Evolutionary conservation across 768 basidiomycete species (phyloP), one percentile per base, ranked within the genome.

Genomic region (Suillus paluster): DNA sequence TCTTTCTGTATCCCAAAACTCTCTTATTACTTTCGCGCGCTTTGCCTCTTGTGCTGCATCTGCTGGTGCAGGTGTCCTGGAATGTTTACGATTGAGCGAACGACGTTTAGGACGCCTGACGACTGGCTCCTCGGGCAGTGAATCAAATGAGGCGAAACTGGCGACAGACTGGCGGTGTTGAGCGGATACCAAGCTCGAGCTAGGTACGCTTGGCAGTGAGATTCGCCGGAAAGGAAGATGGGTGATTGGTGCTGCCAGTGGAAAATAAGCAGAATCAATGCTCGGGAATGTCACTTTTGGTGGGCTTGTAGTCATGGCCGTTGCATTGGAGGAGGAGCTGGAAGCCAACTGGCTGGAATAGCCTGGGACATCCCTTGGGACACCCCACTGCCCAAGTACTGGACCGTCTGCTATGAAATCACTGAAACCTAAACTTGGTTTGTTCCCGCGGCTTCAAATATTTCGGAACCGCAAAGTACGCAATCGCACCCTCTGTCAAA

Each of bases 1-100:
- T 67, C 81, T 85, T 76, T 95, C 94, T 0, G 93, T 94, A 60
- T 90, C 86, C 66, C 86, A 87, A 65, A 95, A 89, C 71, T 95
- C 94, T 48, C 85, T 80, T n/a, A 94, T 80, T 41, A 95, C 81
- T 73, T 86, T 91, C 49, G 82, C 75, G 54, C 89, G 79, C 71
- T 89, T 94, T 44, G 75, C 75, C 49, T 83, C 79, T 53, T 75
- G 77, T 52, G 81, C 79, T 54, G 85, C 81, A 67, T 86, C 80
- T 1, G 77, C 66, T 14, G 80, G 81, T 61, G 75, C 9, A 14
- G 27, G 36, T 59, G 14, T n/a, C 50, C 55, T 50, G n/a, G 50
- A 57, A 17, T 34, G 33, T 41, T 25, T 58, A 12, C 63, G 69
- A 36, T 74, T 75, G 17, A 74, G 69, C 66, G 73, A 74, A 73